These are phyloP conservation scores for Chimonanthus praecox DNA, from an alignment of 164 flowering plant genomes.

Conservation along the genomic window DNA sequence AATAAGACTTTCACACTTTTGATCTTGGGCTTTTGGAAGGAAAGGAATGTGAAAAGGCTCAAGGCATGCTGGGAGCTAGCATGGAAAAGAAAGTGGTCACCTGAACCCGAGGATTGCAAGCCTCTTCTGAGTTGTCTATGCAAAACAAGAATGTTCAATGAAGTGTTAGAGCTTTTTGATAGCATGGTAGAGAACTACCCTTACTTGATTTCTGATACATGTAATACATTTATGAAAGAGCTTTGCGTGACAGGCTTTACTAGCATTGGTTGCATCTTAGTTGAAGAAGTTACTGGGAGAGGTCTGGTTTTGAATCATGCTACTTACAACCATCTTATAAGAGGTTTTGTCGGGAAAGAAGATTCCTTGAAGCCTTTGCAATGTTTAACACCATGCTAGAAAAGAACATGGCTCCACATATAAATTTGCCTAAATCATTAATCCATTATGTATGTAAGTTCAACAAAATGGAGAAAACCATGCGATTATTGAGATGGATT, in stretches of 20 bases:
- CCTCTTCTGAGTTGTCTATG: conserved; percentile 38
- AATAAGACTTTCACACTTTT: conserved; percentile 41
- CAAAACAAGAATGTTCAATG: conserved; percentile 37
- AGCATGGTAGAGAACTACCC: conserved; percentile 27
- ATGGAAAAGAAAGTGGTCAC: conserved; percentile 46
- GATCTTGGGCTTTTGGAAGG: conserved; percentile 39
- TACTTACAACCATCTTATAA: conserved; percentile 40
- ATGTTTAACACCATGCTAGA: conserved; percentile 36
- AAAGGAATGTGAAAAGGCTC: conserved; percentile 30
- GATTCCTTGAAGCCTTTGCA: conserved; percentile 35
- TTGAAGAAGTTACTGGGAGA: conserved; percentile 34
- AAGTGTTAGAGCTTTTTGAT: conserved; percentile 50
- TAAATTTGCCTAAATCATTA: conserved; percentile 30
- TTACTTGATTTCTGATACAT: conserved; percentile 23
- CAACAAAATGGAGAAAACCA: conserved; percentile 27
- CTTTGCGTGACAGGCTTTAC: conserved; percentile 48
- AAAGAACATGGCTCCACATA: conserved; percentile 25
- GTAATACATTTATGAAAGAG: conserved; percentile 35
- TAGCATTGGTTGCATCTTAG: conserved; percentile 28
- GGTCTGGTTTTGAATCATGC: conserved; percentile 28
- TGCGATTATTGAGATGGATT: conserved; percentile 33
- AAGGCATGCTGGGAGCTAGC: conserved; percentile 42
- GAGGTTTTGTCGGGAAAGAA: conserved; percentile 55
- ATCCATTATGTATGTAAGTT: conserved; percentile 45
- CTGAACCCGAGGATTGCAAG: conserved; percentile 33